phyloP scores from a whole-genome alignment of 345 rosid species.

The Eucalyptus polyanthemos region DNA sequence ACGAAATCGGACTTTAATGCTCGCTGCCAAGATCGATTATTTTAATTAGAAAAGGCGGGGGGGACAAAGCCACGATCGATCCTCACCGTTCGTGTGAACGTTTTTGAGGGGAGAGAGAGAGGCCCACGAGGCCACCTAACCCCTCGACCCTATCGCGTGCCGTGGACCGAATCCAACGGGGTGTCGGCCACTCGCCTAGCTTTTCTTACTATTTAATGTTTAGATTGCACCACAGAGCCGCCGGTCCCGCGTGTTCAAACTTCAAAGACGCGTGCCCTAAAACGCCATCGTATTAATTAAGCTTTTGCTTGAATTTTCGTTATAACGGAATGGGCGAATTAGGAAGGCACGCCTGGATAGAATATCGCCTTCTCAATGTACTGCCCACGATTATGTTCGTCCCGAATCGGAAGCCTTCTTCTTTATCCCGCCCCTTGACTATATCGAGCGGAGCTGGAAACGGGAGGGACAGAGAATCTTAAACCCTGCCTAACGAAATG shows the following conservation, averaged over 20 bases:
- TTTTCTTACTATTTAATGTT: neutral
- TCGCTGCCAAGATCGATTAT: neutral
- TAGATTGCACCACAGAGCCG: neutral
- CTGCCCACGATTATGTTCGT: neutral
- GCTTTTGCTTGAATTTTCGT: neutral
- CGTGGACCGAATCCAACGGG: neutral
- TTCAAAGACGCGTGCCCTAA: neutral
- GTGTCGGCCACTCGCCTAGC: neutral
- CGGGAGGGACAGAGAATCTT: neutral
- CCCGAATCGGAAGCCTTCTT: neutral
- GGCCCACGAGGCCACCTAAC: neutral
- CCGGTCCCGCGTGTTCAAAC: neutral
- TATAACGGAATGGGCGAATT: neutral
- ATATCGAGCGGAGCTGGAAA: neutral
- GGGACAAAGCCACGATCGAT: neutral
- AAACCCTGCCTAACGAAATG: neutral
- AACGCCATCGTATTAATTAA: neutral
- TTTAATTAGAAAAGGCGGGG: neutral
- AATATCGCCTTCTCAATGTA: neutral
- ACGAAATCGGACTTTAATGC: neutral
- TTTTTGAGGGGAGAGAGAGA: neutral
- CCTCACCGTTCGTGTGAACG: neutral
- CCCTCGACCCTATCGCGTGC: neutral
- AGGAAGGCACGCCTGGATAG: neutral
- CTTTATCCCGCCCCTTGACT: neutral